These are phyloP conservation scores for Fusarium setosum DNA, from an alignment of 2,329 filamentous ascomycete genomes.

Conservation along the genomic window DNA sequence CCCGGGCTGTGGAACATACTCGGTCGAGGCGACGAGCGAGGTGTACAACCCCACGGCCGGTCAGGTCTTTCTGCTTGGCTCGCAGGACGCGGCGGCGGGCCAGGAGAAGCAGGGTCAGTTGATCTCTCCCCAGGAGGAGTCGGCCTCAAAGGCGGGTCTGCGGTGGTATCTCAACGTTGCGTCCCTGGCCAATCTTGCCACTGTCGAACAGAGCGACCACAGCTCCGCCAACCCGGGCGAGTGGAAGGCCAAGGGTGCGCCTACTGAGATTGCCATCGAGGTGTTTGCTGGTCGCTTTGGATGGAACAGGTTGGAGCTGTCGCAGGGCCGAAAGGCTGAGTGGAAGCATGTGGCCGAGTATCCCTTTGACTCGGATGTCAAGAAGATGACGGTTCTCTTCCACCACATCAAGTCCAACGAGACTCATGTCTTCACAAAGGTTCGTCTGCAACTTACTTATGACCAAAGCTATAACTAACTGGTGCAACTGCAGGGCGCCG, in stretches of 20 bases:
- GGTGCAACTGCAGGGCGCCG: slow-evolving; percentile 60
- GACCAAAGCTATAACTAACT: background rate
- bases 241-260: slow-evolving; percentile 60
- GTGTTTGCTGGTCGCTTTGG: slow-evolving; percentile 67
- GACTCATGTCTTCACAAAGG: slow-evolving; percentile 10
- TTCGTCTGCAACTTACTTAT: rapidly evolving
- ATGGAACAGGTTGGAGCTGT: slow-evolving; percentile 49
- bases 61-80: slow-evolving; percentile 26
- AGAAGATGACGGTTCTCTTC: slow-evolving; percentile 13
- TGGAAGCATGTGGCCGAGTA: slow-evolving; percentile 45
- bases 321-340: slow-evolving; percentile 32
- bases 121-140: background rate
- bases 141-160: slow-evolving; percentile 42
- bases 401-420: background rate
- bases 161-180: slow-evolving; percentile 67
- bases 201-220: slow-evolving; percentile 60
- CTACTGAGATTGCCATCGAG: slow-evolving; percentile 68
- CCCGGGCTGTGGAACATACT: slow-evolving; percentile 47
- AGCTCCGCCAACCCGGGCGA: slow-evolving; percentile 34
- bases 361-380: slow-evolving; percentile 4
- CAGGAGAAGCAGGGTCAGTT: background rate
- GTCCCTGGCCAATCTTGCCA: slow-evolving; percentile 70
- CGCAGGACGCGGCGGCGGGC: background rate
- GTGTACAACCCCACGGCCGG: slow-evolving; percentile 45
- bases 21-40: slow-evolving; percentile 44